Evolutionary conservation across 2,329 filamentous ascomycete species (phyloP).

Genomic region (Camillea tinctor): DNA sequence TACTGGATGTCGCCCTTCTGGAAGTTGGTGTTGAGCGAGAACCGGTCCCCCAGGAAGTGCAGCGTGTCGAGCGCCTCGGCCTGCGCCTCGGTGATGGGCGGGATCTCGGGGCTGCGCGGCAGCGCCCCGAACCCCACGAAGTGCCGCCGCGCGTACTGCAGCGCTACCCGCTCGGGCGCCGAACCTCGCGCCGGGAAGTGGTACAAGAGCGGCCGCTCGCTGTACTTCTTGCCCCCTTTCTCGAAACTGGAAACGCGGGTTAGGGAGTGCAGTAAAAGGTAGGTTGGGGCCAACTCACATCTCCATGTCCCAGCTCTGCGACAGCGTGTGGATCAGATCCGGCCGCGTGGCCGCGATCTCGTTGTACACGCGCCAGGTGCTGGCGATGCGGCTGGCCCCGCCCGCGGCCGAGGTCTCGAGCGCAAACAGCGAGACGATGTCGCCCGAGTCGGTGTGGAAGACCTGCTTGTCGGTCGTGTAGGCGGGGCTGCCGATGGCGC

Average conservation of each 20-base stretch:
- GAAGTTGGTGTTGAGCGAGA: constrained; percentile 44
- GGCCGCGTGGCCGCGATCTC: constrained; percentile 57
- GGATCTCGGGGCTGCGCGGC: constrained; percentile 52
- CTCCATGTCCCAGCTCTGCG: constrained; percentile 50
- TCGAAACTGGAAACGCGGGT: constrained; percentile 44
- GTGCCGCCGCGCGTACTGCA: constrained; percentile 59
- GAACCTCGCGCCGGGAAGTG: constrained; percentile 48
- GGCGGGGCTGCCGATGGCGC: constrained; percentile 51
- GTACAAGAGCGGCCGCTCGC: constrained; percentile 52
- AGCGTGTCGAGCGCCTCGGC: constrained; percentile 52
- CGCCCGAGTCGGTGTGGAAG: constrained; percentile 57
- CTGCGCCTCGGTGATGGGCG: constrained; percentile 54
- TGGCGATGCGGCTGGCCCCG: constrained; percentile 57
- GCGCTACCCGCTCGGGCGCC: constrained; percentile 51
- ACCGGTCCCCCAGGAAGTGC: constrained; percentile 48
- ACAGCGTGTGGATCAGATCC: constrained; percentile 57
- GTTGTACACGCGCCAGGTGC: constrained; percentile 61
- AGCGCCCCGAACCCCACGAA: constrained; percentile 59
- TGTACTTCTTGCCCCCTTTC: constrained; percentile 45
- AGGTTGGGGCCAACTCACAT: constrained; percentile 33
- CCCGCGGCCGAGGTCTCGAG: constrained; percentile 53
- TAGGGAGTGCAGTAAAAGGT: neutral
- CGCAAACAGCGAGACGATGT: constrained; percentile 58
- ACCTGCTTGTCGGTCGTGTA: constrained; percentile 24
- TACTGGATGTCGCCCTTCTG: constrained; percentile 54